A percentile compares a stretch with the other conserved stretches of the same genome.
phyloP scores from a whole-genome alignment of 805 yeast genomes.

The Schwanniomyces pseudopolymorphus region DNA sequence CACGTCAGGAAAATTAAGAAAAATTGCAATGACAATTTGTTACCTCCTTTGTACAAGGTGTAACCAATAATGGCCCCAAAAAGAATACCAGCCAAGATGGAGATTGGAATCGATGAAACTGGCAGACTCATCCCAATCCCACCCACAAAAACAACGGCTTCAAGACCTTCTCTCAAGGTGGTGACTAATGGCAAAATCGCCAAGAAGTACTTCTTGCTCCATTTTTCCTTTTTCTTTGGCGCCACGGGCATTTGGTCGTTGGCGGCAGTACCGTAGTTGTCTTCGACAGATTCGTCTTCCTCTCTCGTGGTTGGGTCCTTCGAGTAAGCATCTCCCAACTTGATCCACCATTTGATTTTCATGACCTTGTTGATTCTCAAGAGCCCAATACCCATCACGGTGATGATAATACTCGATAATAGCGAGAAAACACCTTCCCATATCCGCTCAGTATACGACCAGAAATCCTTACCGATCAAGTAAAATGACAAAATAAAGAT shows the following conservation, averaged over 20 bases:
- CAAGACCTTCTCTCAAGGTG: constrained; percentile 84
- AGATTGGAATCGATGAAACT: constrained; percentile 55
- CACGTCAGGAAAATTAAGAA: constrained; percentile 76
- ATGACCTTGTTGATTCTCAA: constrained; percentile 72
- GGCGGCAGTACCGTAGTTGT: neutral
- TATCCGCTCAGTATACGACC: constrained; percentile 84
- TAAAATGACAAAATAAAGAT: constrained; percentile 70
- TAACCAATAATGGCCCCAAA: constrained; percentile 66
- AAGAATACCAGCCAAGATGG: constrained; percentile 52
- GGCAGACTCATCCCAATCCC: constrained; percentile 78
- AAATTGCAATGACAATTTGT: constrained; percentile 69
- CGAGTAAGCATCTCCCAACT: constrained; percentile 41
- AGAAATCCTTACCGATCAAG: constrained; percentile 74
- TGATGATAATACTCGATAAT: constrained; percentile 73
- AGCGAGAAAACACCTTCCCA: constrained; percentile 88
- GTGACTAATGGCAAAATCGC: constrained; percentile 82
- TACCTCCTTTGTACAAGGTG: constrained; percentile 73
- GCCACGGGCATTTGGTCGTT: neutral
- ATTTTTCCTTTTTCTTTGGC: constrained; percentile 12
- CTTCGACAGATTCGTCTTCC: neutral
- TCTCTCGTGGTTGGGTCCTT: constrained; percentile 7
- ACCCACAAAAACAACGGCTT: constrained; percentile 88
- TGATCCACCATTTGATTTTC: constrained; percentile 73
- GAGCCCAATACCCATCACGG: constrained; percentile 84
- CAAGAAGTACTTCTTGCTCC: constrained; percentile 62